Percentiles rank a stretch among this genome's conserved stretches.
These are phyloP conservation scores for Coemansia sp. DNA, from an alignment of 192 early-diverging fungal species.

Conservation along the genomic window DNA sequence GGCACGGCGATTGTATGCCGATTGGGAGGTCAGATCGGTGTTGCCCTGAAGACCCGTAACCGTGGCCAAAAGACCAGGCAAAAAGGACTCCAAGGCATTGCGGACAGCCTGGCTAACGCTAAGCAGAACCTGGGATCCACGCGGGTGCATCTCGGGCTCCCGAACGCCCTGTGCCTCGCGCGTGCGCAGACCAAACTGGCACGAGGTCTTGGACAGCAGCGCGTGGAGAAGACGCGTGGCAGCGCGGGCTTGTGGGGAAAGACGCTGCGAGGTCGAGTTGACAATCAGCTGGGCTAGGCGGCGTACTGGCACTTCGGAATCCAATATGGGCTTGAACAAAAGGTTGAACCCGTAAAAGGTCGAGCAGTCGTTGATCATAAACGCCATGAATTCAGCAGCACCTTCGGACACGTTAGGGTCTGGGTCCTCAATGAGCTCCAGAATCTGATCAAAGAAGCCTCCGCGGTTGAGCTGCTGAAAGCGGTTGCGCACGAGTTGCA, in stretches of 20 bases:
- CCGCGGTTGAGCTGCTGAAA: slow-evolving; percentile 49
- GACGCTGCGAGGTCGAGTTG: slow-evolving; percentile 43
- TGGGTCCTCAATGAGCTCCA: slow-evolving; percentile 41
- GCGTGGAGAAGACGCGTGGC: slow-evolving; percentile 37
- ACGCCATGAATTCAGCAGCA: slow-evolving; percentile 43
- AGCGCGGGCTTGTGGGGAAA: slow-evolving; percentile 34
- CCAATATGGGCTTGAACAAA: slow-evolving; percentile 46
- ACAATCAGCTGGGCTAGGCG: slow-evolving; percentile 48
- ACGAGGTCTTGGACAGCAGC: slow-evolving; percentile 42
- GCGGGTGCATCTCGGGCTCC: slow-evolving; percentile 32
- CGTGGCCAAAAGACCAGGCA: slow-evolving; percentile 47
- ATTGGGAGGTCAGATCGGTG: slow-evolving; percentile 45
- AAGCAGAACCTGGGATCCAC: slow-evolving; percentile 48
- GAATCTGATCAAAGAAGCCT: slow-evolving; percentile 26
- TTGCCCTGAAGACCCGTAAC: slow-evolving; percentile 41
- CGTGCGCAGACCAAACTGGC: slow-evolving; percentile 44
- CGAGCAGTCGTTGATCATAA: slow-evolving; percentile 49
- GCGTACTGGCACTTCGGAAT: slow-evolving; percentile 38
- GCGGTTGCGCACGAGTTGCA: slow-evolving; percentile 48
- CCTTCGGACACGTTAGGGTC: slow-evolving; percentile 26
- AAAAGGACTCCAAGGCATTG: slow-evolving; percentile 39
- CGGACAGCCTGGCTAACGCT: slow-evolving; percentile 40
- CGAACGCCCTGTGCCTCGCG: slow-evolving; percentile 47
- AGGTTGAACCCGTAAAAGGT: slow-evolving; percentile 43
- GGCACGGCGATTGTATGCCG: slow-evolving; percentile 35